Conservation (phyloP, 2,329 filamentous ascomycete species). For the Xylariaceae sp. region DNA sequence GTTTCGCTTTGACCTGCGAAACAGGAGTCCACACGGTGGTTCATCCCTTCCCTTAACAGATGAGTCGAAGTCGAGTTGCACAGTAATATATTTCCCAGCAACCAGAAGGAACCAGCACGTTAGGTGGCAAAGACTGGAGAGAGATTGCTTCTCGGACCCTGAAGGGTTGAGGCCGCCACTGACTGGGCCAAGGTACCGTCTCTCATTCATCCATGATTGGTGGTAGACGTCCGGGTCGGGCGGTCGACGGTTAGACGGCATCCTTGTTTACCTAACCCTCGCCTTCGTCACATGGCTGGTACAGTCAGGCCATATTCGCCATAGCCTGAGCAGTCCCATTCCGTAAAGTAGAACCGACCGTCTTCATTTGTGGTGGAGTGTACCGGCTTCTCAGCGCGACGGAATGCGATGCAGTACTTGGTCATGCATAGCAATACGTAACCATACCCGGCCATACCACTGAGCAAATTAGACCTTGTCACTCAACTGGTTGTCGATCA, state of each 20-base stretch:
- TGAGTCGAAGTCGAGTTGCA: constrained; percentile 2
- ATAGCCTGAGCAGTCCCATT: constrained; percentile 3
- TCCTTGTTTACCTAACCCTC: constrained; percentile 3
- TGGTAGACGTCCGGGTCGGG: constrained; percentile 2
- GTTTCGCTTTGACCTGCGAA: background rate
- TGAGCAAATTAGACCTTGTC: constrained; percentile 4
- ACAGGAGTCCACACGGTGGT: constrained; percentile 3
- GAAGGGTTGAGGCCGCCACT: constrained; percentile 1
- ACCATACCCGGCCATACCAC: constrained; percentile 7
- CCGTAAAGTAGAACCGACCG: background rate
- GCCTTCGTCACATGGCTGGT: constrained; percentile 4
- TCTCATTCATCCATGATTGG: constrained; percentile 10
- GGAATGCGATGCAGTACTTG: constrained; percentile 2
- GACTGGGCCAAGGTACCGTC: constrained; percentile 1
- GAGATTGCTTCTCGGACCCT: too few species aligned
- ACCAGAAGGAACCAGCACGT: constrained; percentile 2
- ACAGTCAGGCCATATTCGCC: constrained; percentile 8
- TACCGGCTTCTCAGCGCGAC: background rate
- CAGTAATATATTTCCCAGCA: background rate
- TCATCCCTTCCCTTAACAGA: constrained; percentile 5
- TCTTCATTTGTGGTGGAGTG: background rate
- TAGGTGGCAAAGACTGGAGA: too few species aligned
- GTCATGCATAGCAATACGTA: background rate
- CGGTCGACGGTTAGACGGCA: constrained; percentile 9
- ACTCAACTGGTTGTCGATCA: constrained; percentile 8